These are phyloP conservation scores for Fistulifera pelliculosa DNA, from an alignment of 108 stramenopile genomes.

Conservation along the genomic window DNA sequence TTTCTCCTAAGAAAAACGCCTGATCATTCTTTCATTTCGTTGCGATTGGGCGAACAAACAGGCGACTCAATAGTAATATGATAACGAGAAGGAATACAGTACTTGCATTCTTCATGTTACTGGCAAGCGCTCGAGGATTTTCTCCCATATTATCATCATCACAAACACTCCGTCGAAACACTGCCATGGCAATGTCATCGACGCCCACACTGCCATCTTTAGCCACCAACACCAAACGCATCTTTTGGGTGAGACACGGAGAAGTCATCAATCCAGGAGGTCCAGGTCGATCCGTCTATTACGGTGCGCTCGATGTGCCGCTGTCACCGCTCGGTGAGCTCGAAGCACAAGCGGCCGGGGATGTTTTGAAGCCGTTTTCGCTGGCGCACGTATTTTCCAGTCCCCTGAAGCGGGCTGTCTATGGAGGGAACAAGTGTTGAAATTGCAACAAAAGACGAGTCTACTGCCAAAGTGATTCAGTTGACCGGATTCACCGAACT, in stretches of 20 bases:
- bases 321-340: constrained; percentile 72
- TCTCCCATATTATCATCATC: too few relatives aligned
- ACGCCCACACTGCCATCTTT: too few relatives aligned
- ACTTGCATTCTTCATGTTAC: too few relatives aligned
- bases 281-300: constrained; percentile 65
- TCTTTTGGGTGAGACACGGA: constrained; percentile 81
- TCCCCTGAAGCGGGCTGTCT: constrained; percentile 70
- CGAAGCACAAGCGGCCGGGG: constrained; percentile 71
- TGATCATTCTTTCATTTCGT: too few relatives aligned
- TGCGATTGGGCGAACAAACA: too few relatives aligned
- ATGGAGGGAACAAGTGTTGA: constrained; percentile 62
- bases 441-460: neutral
- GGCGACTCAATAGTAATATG: too few relatives aligned
- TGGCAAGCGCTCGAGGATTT: too few relatives aligned
- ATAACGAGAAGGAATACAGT: too few relatives aligned
- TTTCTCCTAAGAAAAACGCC: too few relatives aligned
- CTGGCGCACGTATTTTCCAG: constrained; percentile 61
- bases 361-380: constrained; percentile 49
- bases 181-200: too few relatives aligned
- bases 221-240: constrained; percentile 37
- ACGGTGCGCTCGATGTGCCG: constrained; percentile 79
- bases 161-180: too few relatives aligned
- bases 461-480: constrained; percentile 1
- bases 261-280: constrained; percentile 89
- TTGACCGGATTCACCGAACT: constrained; percentile 73